Evolutionary conservation across 805 yeast species (phyloP), one percentile per base, ranked within the genome.

Genomic region (Torulaspora franciscae): DNA sequence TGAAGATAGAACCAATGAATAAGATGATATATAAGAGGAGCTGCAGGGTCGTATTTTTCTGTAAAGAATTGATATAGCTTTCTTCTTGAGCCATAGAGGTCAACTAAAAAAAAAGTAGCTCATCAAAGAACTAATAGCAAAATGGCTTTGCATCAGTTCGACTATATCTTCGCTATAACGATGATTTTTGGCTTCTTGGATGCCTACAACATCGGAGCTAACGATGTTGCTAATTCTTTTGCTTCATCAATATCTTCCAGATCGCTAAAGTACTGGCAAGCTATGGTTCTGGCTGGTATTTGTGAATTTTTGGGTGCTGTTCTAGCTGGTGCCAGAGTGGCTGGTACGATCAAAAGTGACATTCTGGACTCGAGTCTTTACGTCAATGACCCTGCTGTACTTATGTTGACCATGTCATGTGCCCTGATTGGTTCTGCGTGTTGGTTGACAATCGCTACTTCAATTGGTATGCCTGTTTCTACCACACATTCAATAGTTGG

Each of bases 401-500:
- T 84, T 32, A 79, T 83, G 86, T 68, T 83, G 40, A 75, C 83
- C 24, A 83, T 83, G 90, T 72, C 83, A 14, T 78, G 84, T 68
- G 90, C 91, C 25, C 67, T 81, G 43, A 77, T 82, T 44, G 91
- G 90, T 35, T 80, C 88, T 4, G 80, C 90, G 1, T 35, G 71
- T 24, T 83, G 90, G 90, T 71, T 83, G 43, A 67, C 83, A 4
- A 43, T 80, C 47, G 90, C 90, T 32, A 84, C 90, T 11, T 49
- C 61, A 2, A 65, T 82, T 26, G 85, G 86, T 50, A 74, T 80
- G 76, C 90, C 90, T n/a, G 89, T 83, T 34, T 83, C 90, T 14
- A 82, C 90, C 13, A 83, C 91, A 8, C 90, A 84, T 58, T 80
- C 88, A 7, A 81, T 84, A 51, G 83, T 83, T 40, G 90, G 90